phyloP scores from a whole-genome alignment of 768 basidiomycete genomes.

The Omphalotus guepiniiformis region DNA sequence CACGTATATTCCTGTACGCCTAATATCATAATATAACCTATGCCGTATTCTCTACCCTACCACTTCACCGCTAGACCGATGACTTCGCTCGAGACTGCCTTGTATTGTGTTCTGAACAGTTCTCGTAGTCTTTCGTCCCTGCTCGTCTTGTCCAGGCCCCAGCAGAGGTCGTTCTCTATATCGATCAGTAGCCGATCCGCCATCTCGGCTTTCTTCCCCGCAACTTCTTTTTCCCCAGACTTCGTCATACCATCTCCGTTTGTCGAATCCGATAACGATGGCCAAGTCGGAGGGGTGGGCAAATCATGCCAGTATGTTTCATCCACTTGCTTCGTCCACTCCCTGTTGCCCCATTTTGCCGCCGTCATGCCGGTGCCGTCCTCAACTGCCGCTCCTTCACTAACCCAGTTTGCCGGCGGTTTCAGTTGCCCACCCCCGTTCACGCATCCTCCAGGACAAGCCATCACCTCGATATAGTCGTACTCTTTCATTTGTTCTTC shows the following conservation, averaged over 20 bases:
- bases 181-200: constrained; percentile 32
- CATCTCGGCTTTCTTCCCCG: constrained; percentile 24
- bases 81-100: constrained; percentile 83
- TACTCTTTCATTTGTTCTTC: constrained; percentile 47
- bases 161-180: constrained; percentile 27
- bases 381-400: constrained; percentile 41
- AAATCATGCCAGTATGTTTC: constrained; percentile 69
- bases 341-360: constrained; percentile 77
- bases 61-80: constrained; percentile 73
- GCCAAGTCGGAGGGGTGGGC: constrained; percentile 37
- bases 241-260: constrained; percentile 20
- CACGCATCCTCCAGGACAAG: constrained; percentile 95
- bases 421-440: constrained; percentile 93
- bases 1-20: constrained; percentile 3
- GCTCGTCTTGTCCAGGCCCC: constrained; percentile 4
- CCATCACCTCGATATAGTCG: constrained; percentile 98
- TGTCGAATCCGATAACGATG: no score
- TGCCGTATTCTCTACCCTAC: constrained; percentile 29
- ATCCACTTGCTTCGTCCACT: constrained; percentile 81
- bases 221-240: constrained; percentile 10
- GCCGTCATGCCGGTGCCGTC: constrained; percentile 17
- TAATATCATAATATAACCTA: constrained; percentile 3
- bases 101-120: constrained; percentile 74
- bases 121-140: constrained; percentile 23
- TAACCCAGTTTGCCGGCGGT: constrained; percentile 41